Evolutionary conservation across 441 rosid genomes (phyloP), one percentile per base, ranked within the genome.

Genomic region (Viola pubescens): DNA sequence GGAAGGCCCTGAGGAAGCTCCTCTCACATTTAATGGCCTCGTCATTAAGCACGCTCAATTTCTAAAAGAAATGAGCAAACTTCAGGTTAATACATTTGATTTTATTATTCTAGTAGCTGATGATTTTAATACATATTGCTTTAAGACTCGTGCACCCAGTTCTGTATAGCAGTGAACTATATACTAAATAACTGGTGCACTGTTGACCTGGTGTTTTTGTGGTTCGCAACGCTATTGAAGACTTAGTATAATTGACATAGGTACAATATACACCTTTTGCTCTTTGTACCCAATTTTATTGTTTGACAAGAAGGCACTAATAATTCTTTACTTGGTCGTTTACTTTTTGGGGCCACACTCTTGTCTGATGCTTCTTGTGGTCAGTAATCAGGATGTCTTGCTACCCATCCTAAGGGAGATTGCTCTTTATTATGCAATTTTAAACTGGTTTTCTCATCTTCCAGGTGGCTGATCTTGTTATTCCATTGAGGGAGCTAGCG

Each of bases 401-500:
- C 34, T 49, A 10, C 9, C 52, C 52, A 16, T 4, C 7, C 11
- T 10, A 16, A n/a, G 47, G n/a, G 37, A 10, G 26, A 11, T 43
- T 14, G 40, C 40, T 43, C 11, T 2, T 4, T 46, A 43, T 39
- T 44, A 48, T 39, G 44, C 42, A 44, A 50, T 43, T 34, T 40
- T 14, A 11, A 44, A 54, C 39, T 52, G 5, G 45, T 62, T 68
- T 69, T 42, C 53, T 47, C 14, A 64, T 40, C 59, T 48, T 70
- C 55, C 78, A 94, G 99, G 99, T 94, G 72, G 80, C 86, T 63
- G 97, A 94, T 85, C 87, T 94, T 68, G 75, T 94, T 63, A 72
- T 81, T 60, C 97, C 99, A 38, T 75, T 90, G 73, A 81, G 96
- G 74, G 99, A 94, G 80, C 73, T 94, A 67, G 97, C 99, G 55